Evolutionary conservation across 768 basidiomycete genomes (phyloP).

Genomic region (Xanthoconium stramineum): DNA sequence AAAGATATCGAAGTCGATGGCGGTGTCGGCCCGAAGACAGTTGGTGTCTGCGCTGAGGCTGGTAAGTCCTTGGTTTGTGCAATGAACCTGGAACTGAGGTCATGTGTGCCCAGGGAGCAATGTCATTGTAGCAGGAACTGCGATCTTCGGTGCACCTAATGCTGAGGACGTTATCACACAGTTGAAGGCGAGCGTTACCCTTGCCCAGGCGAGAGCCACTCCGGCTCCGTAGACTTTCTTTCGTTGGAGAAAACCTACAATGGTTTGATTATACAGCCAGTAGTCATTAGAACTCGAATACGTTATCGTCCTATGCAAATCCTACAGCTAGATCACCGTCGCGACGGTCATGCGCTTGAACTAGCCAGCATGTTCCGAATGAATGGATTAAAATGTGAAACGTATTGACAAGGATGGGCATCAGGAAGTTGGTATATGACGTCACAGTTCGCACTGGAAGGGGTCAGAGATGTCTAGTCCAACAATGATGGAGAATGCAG

Average conservation of each 20-base stretch:
- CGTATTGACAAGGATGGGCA: constrained; percentile 25
- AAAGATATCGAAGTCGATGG: constrained; percentile 99
- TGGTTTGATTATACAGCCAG: neutral
- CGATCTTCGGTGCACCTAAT: constrained; percentile 81
- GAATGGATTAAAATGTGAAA: constrained; percentile 17
- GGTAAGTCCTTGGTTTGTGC: constrained; percentile 43
- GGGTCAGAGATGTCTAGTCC: constrained; percentile 28
- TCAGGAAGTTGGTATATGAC: constrained; percentile 30
- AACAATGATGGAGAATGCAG: constrained; percentile 28
- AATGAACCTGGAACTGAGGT: neutral
- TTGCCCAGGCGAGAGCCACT: constrained; percentile 54
- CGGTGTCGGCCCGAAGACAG: constrained; percentile 90
- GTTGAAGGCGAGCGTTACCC: constrained; percentile 67
- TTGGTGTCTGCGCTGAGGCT: constrained; percentile 84
- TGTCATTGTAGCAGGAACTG: constrained; percentile 96
- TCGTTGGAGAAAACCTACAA: neutral
- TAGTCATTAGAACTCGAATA: constrained; percentile 27
- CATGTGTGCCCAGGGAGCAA: constrained; percentile 69
- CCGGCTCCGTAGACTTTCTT: neutral
- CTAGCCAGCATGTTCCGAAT: constrained; percentile 18
- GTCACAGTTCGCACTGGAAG: constrained; percentile 26
- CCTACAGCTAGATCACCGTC: constrained; percentile 12
- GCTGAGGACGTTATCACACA: constrained; percentile 74
- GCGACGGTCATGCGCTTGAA: constrained; percentile 6
- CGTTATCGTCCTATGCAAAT: constrained; percentile 23